A percentile compares a stretch with the other conserved stretches of the same genome.
These are phyloP conservation scores for Tricholoma saponaceum DNA, from an alignment of 768 basidiomycete genomes.

Conservation along the genomic window DNA sequence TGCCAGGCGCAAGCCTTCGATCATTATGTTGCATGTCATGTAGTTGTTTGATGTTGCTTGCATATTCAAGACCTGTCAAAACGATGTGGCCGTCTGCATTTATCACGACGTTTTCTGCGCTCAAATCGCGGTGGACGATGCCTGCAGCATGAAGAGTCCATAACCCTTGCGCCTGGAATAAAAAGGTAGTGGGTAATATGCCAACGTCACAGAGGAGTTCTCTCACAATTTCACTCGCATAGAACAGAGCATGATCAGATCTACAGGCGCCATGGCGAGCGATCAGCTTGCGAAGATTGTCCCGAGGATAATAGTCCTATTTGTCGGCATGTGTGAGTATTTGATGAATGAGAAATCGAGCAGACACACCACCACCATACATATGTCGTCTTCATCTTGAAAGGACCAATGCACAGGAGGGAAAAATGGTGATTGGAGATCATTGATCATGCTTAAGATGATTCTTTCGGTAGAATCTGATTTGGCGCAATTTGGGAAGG, in stretches of 20 bases:
- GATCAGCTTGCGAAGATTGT: constrained; percentile 21
- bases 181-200: background rate
- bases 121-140: constrained; percentile 44
- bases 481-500: constrained; percentile 13
- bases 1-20: background rate
- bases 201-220: constrained; percentile 4
- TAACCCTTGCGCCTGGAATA: constrained; percentile 36
- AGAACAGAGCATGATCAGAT: constrained; percentile 33
- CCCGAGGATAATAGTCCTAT: constrained; percentile 31
- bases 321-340: background rate
- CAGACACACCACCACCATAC: constrained; percentile 35
- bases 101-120: constrained; percentile 41
- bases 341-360: background rate
- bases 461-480: constrained; percentile 26
- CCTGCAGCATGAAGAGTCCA: constrained; percentile 38
- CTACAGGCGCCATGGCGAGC: constrained; percentile 28
- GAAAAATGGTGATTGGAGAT: constrained; percentile 33
- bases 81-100: constrained; percentile 42
- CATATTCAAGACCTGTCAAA: background rate
- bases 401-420: constrained; percentile 36
- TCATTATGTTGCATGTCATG: constrained; percentile 3
- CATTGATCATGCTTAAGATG: constrained; percentile 31
- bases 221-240: constrained; percentile 46
- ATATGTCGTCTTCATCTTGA: constrained; percentile 32
- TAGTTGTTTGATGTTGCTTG: constrained; percentile 9